Evolutionary conservation across 148 eudicot genomes (phyloP).

Genomic region (Fagopyrum esculentum): DNA sequence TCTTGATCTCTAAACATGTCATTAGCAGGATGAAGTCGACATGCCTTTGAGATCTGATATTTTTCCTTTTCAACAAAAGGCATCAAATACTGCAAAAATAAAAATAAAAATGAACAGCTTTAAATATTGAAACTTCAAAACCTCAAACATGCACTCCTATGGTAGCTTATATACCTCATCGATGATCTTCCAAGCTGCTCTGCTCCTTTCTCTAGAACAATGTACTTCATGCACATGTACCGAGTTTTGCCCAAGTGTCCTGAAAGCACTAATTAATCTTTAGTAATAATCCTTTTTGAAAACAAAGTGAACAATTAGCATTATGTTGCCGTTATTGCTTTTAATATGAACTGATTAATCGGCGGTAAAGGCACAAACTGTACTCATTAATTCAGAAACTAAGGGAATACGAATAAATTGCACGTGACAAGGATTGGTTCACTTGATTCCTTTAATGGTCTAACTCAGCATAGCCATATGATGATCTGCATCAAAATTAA

Average conservation of each 20-base stretch:
- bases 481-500: background rate
- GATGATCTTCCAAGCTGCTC: conserved; percentile 75
- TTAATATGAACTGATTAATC: background rate
- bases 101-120: background rate
- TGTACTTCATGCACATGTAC: conserved; percentile 53
- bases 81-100: conserved; percentile 63
- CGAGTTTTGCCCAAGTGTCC: conserved; percentile 32
- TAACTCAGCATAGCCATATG: background rate
- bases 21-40: conserved; percentile 79
- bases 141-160: background rate
- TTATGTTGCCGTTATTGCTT: background rate
- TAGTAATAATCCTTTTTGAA: background rate
- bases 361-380: background rate
- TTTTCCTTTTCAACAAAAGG: conserved; percentile 81
- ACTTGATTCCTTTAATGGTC: background rate
- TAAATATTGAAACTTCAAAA: background rate
- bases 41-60: conserved; percentile 48
- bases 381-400: background rate
- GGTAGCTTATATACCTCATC: conserved; percentile 46
- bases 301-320: background rate
- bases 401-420: background rate
- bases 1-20: conserved; percentile 88
- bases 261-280: conserved; percentile 5
- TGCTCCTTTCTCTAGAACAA: conserved; percentile 89
- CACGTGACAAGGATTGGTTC: background rate